Evolutionary conservation across 1,284 basidiomycete genomes (phyloP), one percentile per base, ranked within the genome.

Genomic region (Microstroma glucosiphilum): DNA sequence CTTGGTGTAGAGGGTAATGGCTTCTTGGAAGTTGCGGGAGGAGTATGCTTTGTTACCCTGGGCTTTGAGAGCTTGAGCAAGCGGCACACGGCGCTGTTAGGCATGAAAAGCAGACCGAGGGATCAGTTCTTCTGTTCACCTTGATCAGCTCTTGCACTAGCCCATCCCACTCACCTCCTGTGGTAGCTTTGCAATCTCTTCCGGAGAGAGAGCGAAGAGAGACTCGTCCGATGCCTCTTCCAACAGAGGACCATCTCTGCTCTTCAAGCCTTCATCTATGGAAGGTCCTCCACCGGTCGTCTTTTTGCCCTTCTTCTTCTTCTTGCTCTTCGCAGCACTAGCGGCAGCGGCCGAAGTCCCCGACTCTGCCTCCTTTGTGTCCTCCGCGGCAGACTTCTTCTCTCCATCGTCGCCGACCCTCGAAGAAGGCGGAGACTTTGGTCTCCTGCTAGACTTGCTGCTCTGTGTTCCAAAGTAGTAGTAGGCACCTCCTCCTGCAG

Each of bases 1-100:
- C 78, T 89, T 89, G 30, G 91, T 90, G 84, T 98, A 99, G 73
- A 88, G 85, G 49, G 87, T 85, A 57, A 88, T 87, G 9, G 96
- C 96, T 57, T 84, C 83, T 30, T 84, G 80, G 77, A 89, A 96
- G 69, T 89, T 85, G 73, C 88, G 88, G 63, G 84, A 83, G 69
- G 87, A 85, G 83, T 97, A 98, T 23, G 91, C 87, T 63, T 86
- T 84, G 81, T 99, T 99, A 57, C 96, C 96, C 75, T 87, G 85
- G 41, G 87, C 84, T 81, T 99, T 99, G 79, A 94, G 86, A 12
- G 85, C 82, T 12, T 87, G 86, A 7, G 93, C 93, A 48, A 88
- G 82, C 68, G 85, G 84, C 65, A 86, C 83, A 57, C 91, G 87
- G 77, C 91, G 88, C 88, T 91, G 58, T 19, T 9, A 17, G 49